Evolutionary conservation across 441 rosid genomes (phyloP).

Genomic region (Gossypium davidsonii): DNA sequence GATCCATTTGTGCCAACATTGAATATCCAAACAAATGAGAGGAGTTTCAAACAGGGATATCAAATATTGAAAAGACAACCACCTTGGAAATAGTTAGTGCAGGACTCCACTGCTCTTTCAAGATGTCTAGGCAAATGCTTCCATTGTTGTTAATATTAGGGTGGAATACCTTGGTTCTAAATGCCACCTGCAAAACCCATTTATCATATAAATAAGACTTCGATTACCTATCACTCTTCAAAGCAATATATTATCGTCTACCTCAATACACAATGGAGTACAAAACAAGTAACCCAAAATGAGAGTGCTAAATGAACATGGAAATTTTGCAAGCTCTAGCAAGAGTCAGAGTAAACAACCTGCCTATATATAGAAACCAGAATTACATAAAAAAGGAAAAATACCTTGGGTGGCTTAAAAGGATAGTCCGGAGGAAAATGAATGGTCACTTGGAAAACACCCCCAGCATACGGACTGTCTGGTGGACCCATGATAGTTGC

Average conservation of each 20-base stretch:
- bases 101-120: slow-evolving; percentile 68
- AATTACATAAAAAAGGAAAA: neutral
- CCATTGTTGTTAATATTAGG: slow-evolving; percentile 55
- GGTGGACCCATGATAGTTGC: slow-evolving; percentile 87
- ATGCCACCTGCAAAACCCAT: slow-evolving; percentile 49
- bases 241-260: neutral
- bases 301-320: neutral
- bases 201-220: neutral
- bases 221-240: neutral
- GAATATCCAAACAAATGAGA: neutral
- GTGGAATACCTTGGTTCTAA: slow-evolving; percentile 79
- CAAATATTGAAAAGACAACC: slow-evolving; percentile 1
- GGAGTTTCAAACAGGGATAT: neutral
- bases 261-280: neutral
- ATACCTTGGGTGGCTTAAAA: slow-evolving; percentile 82
- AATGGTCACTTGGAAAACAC: slow-evolving; percentile 70
- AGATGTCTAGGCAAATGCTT: slow-evolving; percentile 55
- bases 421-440: slow-evolving; percentile 88
- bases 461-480: slow-evolving; percentile 79
- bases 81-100: slow-evolving; percentile 56
- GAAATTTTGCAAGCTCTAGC: neutral
- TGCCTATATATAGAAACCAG: neutral
- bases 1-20: neutral
- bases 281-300: neutral
- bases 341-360: neutral